Conservation (phyloP, 2,329 filamentous ascomycete species). For the Penicillium sp. region DNA sequence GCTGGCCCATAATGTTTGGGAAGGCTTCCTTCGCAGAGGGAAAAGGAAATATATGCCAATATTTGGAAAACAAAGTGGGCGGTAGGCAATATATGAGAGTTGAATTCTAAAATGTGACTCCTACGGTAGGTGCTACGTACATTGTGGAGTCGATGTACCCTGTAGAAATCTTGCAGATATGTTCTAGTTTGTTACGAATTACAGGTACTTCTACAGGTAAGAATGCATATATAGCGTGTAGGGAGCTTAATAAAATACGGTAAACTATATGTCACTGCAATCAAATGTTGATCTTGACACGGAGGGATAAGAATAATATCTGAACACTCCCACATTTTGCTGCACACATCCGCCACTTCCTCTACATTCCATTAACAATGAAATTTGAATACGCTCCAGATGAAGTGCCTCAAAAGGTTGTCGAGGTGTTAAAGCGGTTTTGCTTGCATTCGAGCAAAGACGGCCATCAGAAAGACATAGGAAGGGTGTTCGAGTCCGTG, state of each 20-base stretch:
- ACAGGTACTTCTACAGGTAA: neutral
- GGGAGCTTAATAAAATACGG: neutral
- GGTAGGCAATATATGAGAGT: neutral
- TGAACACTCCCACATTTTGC: neutral
- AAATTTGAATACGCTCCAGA: constrained; percentile 9
- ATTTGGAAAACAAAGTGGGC: neutral
- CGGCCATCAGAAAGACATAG: neutral
- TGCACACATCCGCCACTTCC: neutral
- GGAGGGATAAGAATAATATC: constrained; percentile 1
- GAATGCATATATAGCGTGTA: neutral
- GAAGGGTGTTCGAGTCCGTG: constrained; percentile 6
- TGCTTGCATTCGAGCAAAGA: constrained; percentile 2
- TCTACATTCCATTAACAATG: neutral
- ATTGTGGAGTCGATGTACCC: neutral
- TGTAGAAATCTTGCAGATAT: neutral
- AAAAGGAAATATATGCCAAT: neutral
- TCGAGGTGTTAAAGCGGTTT: constrained; percentile 6
- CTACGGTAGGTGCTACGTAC: neutral
- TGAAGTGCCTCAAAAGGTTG: neutral
- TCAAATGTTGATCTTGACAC: neutral
- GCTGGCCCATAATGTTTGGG: neutral
- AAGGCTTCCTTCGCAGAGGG: too few species aligned
- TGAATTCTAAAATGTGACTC: neutral
- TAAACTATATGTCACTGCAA: neutral
- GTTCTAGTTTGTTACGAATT: neutral